Evolutionary conservation across 352 stramenopile species (phyloP).

Genomic region (Blastocystis sp.): DNA sequence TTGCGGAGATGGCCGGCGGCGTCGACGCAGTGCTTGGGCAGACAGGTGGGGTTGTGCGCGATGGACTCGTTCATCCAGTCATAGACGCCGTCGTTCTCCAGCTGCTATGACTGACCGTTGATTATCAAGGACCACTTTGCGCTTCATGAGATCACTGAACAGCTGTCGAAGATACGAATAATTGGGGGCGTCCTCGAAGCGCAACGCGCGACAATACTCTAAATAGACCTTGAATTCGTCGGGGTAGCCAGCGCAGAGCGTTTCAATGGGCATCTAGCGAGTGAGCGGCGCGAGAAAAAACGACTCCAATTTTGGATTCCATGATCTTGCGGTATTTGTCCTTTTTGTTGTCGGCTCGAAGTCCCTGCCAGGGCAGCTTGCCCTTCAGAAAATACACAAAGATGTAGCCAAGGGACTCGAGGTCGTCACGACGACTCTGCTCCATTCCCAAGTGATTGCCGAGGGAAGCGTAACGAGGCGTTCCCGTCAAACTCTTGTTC

Average conservation of each 20-base stretch:
- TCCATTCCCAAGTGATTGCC: conserved; percentile 92
- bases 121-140: conserved; percentile 45
- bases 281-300: background rate
- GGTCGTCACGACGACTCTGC: conserved; percentile 85
- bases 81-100: conserved; percentile 59
- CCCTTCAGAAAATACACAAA: conserved; percentile 89
- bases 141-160: conserved; percentile 74
- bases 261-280: conserved; percentile 71
- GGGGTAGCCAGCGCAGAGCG: conserved; percentile 74
- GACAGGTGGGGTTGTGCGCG: conserved; percentile 33
- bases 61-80: conserved; percentile 68
- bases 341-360: conserved; percentile 91
- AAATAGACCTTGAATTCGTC: conserved; percentile 75
- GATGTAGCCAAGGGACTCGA: conserved; percentile 88
- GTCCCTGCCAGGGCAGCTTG: conserved; percentile 87
- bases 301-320: conserved; percentile 83
- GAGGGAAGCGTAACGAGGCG: conserved; percentile 86
- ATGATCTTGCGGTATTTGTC: conserved; percentile 92
- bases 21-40: conserved; percentile 56
- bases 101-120: conserved; percentile 31
- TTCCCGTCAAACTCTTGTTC: conserved; percentile 89
- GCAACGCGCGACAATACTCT: conserved; percentile 84
- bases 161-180: conserved; percentile 85
- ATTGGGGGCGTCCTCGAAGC: conserved; percentile 89
- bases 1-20: background rate